phyloP scores from a whole-genome alignment of 164 flowering plant genomes.

The Vitis vinifera region DNA sequence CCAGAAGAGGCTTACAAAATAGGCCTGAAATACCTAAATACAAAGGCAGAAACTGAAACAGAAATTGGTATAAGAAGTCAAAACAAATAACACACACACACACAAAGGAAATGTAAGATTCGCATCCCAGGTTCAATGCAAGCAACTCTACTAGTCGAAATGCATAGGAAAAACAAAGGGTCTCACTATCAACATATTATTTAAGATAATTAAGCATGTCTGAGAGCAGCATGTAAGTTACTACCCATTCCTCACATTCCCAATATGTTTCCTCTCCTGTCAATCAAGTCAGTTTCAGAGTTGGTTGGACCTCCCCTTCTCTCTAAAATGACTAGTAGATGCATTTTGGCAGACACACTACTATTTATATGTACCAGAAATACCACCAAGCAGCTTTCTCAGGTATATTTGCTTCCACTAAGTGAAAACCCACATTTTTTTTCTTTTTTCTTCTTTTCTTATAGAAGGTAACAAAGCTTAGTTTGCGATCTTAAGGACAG shows the following conservation, averaged over 20 bases:
- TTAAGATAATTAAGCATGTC: constrained; percentile 30
- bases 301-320: constrained; percentile 25
- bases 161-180: constrained; percentile 9
- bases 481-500: background rate
- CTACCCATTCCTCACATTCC: constrained; percentile 17
- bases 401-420: constrained; percentile 12
- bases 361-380: constrained; percentile 18
- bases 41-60: too few relatives aligned
- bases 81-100: too few relatives aligned
- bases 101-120: too few relatives aligned
- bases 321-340: constrained; percentile 9
- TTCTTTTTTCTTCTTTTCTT: constrained; percentile 1
- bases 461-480: constrained; percentile 11
- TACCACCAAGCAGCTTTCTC: constrained; percentile 13
- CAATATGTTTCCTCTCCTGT: constrained; percentile 20
- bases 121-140: background rate
- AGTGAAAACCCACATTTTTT: constrained; percentile 9
- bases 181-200: constrained; percentile 19
- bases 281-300: constrained; percentile 45
- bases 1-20: too few relatives aligned
- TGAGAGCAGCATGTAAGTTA: constrained; percentile 15
- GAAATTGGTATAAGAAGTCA: too few relatives aligned
- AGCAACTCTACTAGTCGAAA: constrained; percentile 5
- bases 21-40: too few relatives aligned
- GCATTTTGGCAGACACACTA: constrained; percentile 2